Percentiles rank a stretch among this genome's conserved stretches.
phyloP scores from a whole-genome alignment of 768 basidiomycete species.

The Rhodotorula sphaerocarpa region DNA sequence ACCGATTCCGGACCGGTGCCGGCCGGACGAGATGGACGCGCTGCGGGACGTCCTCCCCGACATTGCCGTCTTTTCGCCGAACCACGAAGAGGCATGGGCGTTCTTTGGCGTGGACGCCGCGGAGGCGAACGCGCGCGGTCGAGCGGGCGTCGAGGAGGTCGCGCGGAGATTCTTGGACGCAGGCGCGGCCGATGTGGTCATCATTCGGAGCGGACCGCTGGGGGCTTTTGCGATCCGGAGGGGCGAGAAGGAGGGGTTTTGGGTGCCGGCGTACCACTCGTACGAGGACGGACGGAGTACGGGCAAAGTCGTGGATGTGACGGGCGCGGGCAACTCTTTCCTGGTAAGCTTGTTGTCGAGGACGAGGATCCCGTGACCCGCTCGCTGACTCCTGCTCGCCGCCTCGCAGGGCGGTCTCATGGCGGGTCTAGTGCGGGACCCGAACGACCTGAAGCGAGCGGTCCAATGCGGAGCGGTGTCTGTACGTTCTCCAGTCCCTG shows the following conservation, averaged over 20 bases:
- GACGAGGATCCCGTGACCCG: too few relatives aligned
- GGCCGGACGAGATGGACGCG: constrained; percentile 67
- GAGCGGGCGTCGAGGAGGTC: constrained; percentile 45
- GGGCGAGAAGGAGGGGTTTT: constrained; percentile 47
- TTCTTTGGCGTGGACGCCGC: constrained; percentile 61
- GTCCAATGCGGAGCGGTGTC: constrained; percentile 67
- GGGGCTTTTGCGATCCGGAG: constrained; percentile 59
- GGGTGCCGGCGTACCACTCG: constrained; percentile 71
- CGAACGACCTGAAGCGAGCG: constrained; percentile 47
- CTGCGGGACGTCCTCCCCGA: constrained; percentile 55
- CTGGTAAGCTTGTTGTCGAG: constrained; percentile 52
- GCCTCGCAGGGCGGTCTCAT: constrained; percentile 29
- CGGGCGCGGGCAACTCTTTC: constrained; percentile 87
- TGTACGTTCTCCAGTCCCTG: neutral
- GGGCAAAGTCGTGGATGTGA: constrained; percentile 64
- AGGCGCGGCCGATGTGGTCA: constrained; percentile 45
- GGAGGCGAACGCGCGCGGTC: constrained; percentile 35
- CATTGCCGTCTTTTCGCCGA: constrained; percentile 72
- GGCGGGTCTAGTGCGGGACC: constrained; percentile 29
- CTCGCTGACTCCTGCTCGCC: neutral
- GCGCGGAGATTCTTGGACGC: constrained; percentile 27
- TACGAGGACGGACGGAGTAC: constrained; percentile 36
- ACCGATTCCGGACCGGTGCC: constrained; percentile 77
- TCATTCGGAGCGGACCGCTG: constrained; percentile 66
- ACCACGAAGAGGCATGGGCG: constrained; percentile 67